Evolutionary conservation across 495 filamentous ascomycete genomes (phyloP), one percentile per base, ranked within the genome.

Genomic region (Podospora fimiseda): DNA sequence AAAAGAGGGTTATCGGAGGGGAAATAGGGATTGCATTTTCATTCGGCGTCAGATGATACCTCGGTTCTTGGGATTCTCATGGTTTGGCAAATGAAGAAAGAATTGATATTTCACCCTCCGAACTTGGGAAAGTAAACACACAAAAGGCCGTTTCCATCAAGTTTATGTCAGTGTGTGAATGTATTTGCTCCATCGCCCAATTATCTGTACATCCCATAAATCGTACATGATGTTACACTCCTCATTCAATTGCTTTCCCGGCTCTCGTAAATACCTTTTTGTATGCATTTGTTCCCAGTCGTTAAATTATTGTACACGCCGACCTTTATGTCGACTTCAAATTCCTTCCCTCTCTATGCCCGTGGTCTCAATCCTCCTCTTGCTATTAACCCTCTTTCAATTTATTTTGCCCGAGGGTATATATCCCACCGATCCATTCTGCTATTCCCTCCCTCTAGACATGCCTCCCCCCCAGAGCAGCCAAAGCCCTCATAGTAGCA

Each of bases 401-500:
- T n/a, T n/a, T n/a, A n/a, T n/a, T n/a, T n/a, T n/a, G n/a, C n/a
- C n/a, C n/a, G n/a, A n/a, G n/a, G n/a, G n/a, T n/a, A n/a, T n/a
- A n/a, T n/a, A n/a, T n/a, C n/a, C n/a, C n/a, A n/a, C n/a, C n/a
- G n/a, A n/a, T 14, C 13, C 39, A 4, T 18, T 41, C 16, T 18
- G n/a, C n/a, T 41, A 14, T n/a, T 18, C 39, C 13, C 18, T 22
- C 45, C 24, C 18, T 23, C 18, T 19, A 18, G 44, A 40, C 11
- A n/a, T 21, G 15, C 2, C 24, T 43, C 23, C 20, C 16, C 9
- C 38, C 62, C 58, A 72, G 51, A 33, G 63, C 73, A 56, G 89
- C 80, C 65, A 98, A 67, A 62, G 95, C 87, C 74, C 82, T 82
- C 70, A 97, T 64, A 13, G 95, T 86, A 16, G 84, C 69, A 44